These are phyloP conservation scores for Xylaria polymorpha DNA, from an alignment of 2,329 filamentous ascomycete genomes.

Conservation along the genomic window DNA sequence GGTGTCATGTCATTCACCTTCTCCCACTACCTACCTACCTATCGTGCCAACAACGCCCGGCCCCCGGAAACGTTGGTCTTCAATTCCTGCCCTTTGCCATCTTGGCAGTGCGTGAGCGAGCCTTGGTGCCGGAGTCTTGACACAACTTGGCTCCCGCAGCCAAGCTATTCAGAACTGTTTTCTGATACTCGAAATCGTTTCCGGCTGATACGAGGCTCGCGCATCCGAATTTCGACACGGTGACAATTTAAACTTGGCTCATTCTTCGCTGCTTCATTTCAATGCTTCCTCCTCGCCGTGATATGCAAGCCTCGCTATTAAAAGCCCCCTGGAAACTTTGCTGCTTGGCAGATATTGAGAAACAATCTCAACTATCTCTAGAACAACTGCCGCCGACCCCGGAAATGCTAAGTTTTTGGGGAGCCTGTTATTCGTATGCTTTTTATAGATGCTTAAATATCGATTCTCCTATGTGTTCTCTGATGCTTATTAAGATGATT, in stretches of 20 bases:
- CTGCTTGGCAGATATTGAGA: conserved; percentile 23
- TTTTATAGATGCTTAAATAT: background rate
- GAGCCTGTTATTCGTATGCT: background rate
- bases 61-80: background rate
- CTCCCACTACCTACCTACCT: background rate
- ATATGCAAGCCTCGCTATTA: background rate
- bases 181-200: conserved; percentile 44
- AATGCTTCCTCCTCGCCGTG: conserved; percentile 24
- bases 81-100: background rate
- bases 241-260: conserved; percentile 36
- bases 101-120: conserved; percentile 36
- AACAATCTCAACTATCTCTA: background rate
- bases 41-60: background rate
- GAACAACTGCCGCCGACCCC: background rate
- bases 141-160: conserved; percentile 46
- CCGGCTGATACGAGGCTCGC: conserved; percentile 27
- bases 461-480: background rate
- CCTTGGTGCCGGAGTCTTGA: conserved; percentile 33
- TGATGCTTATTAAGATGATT: background rate
- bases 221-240: conserved; percentile 1
- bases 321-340: background rate
- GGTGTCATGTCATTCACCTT: conserved; percentile 9
- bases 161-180: conserved; percentile 40
- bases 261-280: conserved; percentile 36
- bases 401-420: background rate